These are phyloP conservation scores for Boletus barrowsii DNA, from an alignment of 768 basidiomycete genomes.

Conservation along the genomic window DNA sequence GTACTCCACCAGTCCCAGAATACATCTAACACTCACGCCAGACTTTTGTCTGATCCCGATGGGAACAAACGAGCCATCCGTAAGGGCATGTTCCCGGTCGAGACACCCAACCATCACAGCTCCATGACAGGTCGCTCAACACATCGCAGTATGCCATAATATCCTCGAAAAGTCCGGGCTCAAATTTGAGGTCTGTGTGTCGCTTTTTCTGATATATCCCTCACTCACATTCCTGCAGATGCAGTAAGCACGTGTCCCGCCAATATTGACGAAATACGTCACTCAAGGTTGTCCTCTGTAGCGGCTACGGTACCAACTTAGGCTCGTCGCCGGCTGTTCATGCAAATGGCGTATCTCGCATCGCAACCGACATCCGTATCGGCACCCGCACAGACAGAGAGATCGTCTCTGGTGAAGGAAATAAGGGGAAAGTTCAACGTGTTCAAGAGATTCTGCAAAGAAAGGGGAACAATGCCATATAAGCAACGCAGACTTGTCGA, in stretches of 20 bases:
- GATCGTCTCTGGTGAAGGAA: slow-evolving; percentile 63
- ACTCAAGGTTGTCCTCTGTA: slow-evolving; percentile 27
- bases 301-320: slow-evolving; percentile 91
- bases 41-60: slow-evolving; percentile 91
- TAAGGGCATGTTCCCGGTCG: slow-evolving; percentile 29
- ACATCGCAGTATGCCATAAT: slow-evolving; percentile 79
- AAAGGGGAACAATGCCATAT: slow-evolving; percentile 9
- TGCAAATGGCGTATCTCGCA: slow-evolving; percentile 64
- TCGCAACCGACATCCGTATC: slow-evolving; percentile 93
- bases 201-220: not conserved
- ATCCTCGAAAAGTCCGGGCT: slow-evolving; percentile 82
- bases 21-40: slow-evolving; percentile 24
- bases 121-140: slow-evolving; percentile 58
- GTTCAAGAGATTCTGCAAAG: slow-evolving; percentile 74
- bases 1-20: not conserved
- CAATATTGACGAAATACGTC: slow-evolving; percentile 33
- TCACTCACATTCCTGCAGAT: slow-evolving; percentile 23
- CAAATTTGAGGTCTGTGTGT: slow-evolving; percentile 63
- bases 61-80: slow-evolving; percentile 72
- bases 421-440: slow-evolving; percentile 73
- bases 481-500: not conserved
- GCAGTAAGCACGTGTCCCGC: slow-evolving; percentile 32
- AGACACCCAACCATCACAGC: not conserved
- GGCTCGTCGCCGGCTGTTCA: slow-evolving; percentile 69
- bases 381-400: slow-evolving; percentile 81